Conservation (phyloP, 768 basidiomycete species). For the Porphyrellus cyaneotinctus region DNA sequence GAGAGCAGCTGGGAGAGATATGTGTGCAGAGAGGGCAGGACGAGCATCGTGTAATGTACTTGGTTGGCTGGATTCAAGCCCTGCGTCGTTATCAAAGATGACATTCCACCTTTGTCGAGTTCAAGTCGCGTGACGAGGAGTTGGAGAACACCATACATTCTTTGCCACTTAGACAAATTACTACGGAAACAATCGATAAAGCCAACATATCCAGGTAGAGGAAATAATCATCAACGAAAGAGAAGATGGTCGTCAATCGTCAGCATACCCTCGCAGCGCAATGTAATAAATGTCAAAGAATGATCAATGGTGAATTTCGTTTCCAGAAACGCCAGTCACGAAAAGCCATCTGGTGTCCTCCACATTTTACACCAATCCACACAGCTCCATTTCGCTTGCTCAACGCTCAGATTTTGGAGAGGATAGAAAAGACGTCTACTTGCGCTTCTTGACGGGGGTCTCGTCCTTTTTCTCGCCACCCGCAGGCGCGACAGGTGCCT, state of each 20-base stretch:
- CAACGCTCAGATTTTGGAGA: conserved; percentile 8
- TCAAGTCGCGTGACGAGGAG: conserved; percentile 3
- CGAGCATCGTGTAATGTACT: conserved; percentile 47
- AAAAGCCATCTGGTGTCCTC: conserved; percentile 9
- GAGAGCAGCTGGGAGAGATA: conserved; percentile 60
- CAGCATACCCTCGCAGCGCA: conserved; percentile 10
- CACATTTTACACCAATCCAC: conserved; percentile 7
- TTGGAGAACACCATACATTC: conserved; percentile 27
- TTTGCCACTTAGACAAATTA: conserved; percentile 5
- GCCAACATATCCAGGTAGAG: conserved; percentile 2
- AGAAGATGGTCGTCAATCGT: background rate
- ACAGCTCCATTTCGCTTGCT: background rate
- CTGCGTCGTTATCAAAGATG: background rate
- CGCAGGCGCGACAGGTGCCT: conserved; percentile 65
- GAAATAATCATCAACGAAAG: conserved; percentile 7
- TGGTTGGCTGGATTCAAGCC: background rate
- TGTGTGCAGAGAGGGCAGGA: conserved; percentile 62
- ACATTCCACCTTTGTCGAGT: background rate
- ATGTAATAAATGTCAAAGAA: conserved; percentile 9
- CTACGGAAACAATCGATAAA: conserved; percentile 21
- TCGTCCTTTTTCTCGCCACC: conserved; percentile 74
- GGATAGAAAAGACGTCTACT: conserved; percentile 35
- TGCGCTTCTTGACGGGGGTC: conserved; percentile 68
- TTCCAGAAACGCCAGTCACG: background rate
- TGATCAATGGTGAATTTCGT: background rate